These are phyloP conservation scores for Apiospora aurea DNA, from an alignment of 2,329 filamentous ascomycete genomes.

Conservation along the genomic window DNA sequence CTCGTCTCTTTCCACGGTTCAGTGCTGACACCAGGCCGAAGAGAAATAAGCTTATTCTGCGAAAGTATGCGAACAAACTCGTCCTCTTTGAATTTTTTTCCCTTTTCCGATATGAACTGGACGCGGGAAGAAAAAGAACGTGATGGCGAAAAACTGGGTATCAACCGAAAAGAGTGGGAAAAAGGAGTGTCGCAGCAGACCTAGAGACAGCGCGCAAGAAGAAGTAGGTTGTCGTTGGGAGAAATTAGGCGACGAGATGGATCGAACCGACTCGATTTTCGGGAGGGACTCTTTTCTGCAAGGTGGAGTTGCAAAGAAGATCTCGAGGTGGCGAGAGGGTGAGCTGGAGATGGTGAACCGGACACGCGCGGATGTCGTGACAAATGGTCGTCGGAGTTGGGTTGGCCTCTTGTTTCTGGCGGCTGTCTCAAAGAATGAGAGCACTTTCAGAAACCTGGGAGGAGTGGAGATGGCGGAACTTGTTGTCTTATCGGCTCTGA, in stretches of 20 bases:
- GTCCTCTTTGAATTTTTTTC: background rate
- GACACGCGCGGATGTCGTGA: constrained; percentile 21
- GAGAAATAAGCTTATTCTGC: constrained; percentile 18
- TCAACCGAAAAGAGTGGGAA: constrained; percentile 21
- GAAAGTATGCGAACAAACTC: constrained; percentile 15
- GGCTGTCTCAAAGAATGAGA: constrained; percentile 24
- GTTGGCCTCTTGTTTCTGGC: constrained; percentile 18
- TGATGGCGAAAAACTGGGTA: constrained; percentile 23
- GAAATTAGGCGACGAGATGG: constrained; percentile 9
- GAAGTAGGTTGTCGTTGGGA: background rate
- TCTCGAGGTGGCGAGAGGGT: constrained; percentile 14
- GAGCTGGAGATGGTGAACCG: background rate
- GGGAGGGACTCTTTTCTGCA: constrained; percentile 17
- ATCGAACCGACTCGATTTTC: constrained; percentile 3
- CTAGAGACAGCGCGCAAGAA: constrained; percentile 17
- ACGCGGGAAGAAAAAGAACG: constrained; percentile 23
- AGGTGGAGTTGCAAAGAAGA: constrained; percentile 13
- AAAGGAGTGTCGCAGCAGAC: constrained; percentile 18
- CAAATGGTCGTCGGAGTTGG: constrained; percentile 18
- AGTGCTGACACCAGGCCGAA: constrained; percentile 18
- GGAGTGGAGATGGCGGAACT: constrained; percentile 18
- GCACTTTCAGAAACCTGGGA: constrained; percentile 7
- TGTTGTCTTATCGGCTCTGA: constrained; percentile 19
- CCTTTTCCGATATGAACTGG: constrained; percentile 1
- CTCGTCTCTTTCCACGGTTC: constrained; percentile 15